Base-by-base conservation (phyloP, 1,139 yeast species). In the Hyphopichia pseudoburtonii region DNA sequence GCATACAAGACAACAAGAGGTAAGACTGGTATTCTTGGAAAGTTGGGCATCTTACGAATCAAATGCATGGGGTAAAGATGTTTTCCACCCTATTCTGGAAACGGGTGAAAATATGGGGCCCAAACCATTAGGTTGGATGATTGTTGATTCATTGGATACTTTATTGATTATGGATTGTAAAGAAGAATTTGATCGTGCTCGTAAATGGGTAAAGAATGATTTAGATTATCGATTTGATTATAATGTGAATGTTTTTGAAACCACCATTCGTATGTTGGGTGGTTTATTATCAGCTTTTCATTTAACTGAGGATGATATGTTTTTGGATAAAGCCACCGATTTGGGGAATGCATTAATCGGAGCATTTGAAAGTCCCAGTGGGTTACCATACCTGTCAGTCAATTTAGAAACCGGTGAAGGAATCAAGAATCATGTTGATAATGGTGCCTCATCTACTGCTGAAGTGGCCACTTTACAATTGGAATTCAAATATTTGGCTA, bases 211-310 rank as follows among this genome's bases (percentile, higher is more conserved):
- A 37, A 71, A 73, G 37, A 66, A 79, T 35, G 70, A 62, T 37
- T 61, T 71, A 47, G 67, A 64, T 46, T 71, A 71, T 46, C 51
- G 52, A 21, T 78, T 86, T 51, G 86, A 88, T 55, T 77, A 80
- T 50, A 76, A 78, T 27, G 95, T 89, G 33, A 88, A 83, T 56
- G 83, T 88, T 3, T 90, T 90, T 60, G 97, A 90, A 57, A 88
- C 97, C 10, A 88, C 97, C 4, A 90, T 88, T 47, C 73, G 97
- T 52, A 88, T 89, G 95, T 67, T 90, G 34, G 97, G 97, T 30
- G 97, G 97, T 0, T 69, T 90, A 17, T 66, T 90, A 37, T 83
- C 96, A 2, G 95, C 96, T 0, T 80, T 79, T 56, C 82, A 86
- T 50, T 64, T 89, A 28, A 74, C 92, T 2, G 66, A 73, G 3